phyloP scores from a whole-genome alignment of 805 yeast genomes.

The Henningerozyma blattae region DNA sequence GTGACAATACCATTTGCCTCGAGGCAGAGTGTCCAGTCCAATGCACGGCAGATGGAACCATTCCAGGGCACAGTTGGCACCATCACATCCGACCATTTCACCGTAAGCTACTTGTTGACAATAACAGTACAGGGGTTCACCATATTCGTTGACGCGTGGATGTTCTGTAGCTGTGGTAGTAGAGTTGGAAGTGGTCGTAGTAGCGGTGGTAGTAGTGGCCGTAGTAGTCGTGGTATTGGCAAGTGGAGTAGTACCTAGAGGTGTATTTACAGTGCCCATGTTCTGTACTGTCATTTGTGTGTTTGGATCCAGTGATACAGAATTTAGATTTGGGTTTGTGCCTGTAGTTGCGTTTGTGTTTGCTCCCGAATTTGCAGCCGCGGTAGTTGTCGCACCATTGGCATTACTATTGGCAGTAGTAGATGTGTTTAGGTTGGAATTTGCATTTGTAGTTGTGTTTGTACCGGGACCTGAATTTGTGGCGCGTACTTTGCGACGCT shows the following conservation, averaged over 20 bases:
- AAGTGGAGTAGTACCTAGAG: neutral
- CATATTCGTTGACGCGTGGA: conserved; percentile 25
- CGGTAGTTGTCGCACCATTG: too few relatives aligned
- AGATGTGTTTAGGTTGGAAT: too few relatives aligned
- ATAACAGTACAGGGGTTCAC: conserved; percentile 86
- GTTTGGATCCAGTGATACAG: too few relatives aligned
- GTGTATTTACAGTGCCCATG: too few relatives aligned
- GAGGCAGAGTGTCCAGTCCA: conserved; percentile 76
- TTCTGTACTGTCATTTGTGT: too few relatives aligned
- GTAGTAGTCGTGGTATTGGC: conserved; percentile 2
- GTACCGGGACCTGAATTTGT: too few relatives aligned
- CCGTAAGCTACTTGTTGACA: conserved; percentile 96
- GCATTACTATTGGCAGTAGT: too few relatives aligned
- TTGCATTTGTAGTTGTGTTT: too few relatives aligned
- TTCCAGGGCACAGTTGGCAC: conserved; percentile 79
- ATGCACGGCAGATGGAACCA: conserved; percentile 96
- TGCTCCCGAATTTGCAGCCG: too few relatives aligned
- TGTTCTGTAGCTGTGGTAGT: conserved; percentile 4
- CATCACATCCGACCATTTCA: conserved; percentile 99
- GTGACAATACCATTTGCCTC: conserved; percentile 74
- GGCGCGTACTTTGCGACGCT: too few relatives aligned
- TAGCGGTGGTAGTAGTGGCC: conserved; percentile 4
- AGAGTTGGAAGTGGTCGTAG: conserved; percentile 2
- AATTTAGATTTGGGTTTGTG: too few relatives aligned
- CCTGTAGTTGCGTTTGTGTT: too few relatives aligned